Percentiles rank a stretch among this genome's conserved stretches.
phyloP scores from a whole-genome alignment of 176 grass and related monocot genomes.

The Pontederia paniculata region DNA sequence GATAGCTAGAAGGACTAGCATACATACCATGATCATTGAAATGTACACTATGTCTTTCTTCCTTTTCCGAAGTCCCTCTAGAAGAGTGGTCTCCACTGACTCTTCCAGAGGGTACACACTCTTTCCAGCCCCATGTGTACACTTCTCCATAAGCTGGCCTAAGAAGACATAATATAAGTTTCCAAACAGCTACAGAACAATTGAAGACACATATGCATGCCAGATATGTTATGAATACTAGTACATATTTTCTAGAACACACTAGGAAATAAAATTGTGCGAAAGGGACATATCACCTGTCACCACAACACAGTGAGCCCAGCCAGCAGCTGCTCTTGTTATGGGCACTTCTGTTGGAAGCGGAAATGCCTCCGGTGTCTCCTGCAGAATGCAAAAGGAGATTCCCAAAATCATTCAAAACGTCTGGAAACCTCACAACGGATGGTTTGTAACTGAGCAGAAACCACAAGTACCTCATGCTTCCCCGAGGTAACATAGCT shows the following conservation, averaged over 20 bases:
- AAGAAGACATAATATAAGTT: constrained; percentile 19
- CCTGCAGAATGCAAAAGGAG: constrained; percentile 32
- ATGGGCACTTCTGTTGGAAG: constrained; percentile 64
- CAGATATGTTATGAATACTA: too few relatives aligned
- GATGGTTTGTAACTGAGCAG: constrained; percentile 14
- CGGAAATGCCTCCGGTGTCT: constrained; percentile 86
- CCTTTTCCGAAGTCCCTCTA: constrained; percentile 59
- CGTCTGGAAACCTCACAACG: not conserved
- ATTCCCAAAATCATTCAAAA: constrained; percentile 12
- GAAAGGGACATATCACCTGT: constrained; percentile 43
- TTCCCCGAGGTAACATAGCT: constrained; percentile 95
- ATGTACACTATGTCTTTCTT: constrained; percentile 38
- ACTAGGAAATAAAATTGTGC: not conserved
- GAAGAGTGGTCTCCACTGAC: constrained; percentile 39
- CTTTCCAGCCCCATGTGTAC: constrained; percentile 99
- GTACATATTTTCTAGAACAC: too few relatives aligned
- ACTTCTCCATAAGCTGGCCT: constrained; percentile 71
- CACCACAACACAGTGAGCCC: constrained; percentile 88
- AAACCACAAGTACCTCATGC: constrained; percentile 56
- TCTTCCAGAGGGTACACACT: constrained; percentile 86
- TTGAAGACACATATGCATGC: not conserved
- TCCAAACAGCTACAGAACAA: constrained; percentile 5
- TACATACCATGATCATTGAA: constrained; percentile 62
- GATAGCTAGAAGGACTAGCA: constrained; percentile 9
- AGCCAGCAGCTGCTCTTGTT: constrained; percentile 73